A percentile compares a stretch with the other conserved stretches of the same genome.
Evolutionary conservation across 2,329 filamentous ascomycete genomes (phyloP).

Genomic region (Zymoseptoria pseudotritici): DNA sequence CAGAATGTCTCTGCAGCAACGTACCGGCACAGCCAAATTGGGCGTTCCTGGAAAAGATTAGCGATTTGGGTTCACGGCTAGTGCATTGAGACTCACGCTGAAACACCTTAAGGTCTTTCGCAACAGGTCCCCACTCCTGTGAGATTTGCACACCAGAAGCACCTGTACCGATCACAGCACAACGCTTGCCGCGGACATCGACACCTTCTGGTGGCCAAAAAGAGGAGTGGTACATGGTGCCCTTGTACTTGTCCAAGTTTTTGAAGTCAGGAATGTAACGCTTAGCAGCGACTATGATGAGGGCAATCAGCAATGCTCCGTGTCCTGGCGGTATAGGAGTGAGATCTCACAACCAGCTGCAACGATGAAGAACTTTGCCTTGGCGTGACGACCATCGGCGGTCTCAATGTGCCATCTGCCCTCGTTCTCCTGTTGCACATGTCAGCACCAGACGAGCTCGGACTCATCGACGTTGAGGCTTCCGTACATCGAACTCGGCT

Average conservation of each 20-base stretch:
- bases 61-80: neutral
- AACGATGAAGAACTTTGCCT: slow-evolving; percentile 46
- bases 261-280: slow-evolving; percentile 33
- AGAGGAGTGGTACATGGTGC: slow-evolving; percentile 34
- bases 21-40: slow-evolving; percentile 20
- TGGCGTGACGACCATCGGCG: slow-evolving; percentile 45
- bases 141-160: slow-evolving; percentile 36
- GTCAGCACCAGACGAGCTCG: slow-evolving; percentile 44
- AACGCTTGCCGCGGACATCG: slow-evolving; percentile 27
- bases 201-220: slow-evolving; percentile 30
- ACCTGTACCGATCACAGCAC: slow-evolving; percentile 38
- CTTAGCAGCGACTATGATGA: slow-evolving; percentile 32
- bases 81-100: slow-evolving; percentile 4
- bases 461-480: slow-evolving; percentile 39
- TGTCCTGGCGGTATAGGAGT: slow-evolving; percentile 6
- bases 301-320: slow-evolving; percentile 28
- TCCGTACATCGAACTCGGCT: slow-evolving; percentile 49
- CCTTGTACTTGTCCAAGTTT: slow-evolving; percentile 33
- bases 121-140: slow-evolving; percentile 17
- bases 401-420: slow-evolving; percentile 47
- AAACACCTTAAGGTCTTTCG: slow-evolving; percentile 15
- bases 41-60: slow-evolving; percentile 1
- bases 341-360: slow-evolving; percentile 45
- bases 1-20: slow-evolving; percentile 51
- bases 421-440: slow-evolving; percentile 19